phyloP scores from a whole-genome alignment of 1,284 basidiomycete genomes.

The Cutaneotrichosporon mucoides region DNA sequence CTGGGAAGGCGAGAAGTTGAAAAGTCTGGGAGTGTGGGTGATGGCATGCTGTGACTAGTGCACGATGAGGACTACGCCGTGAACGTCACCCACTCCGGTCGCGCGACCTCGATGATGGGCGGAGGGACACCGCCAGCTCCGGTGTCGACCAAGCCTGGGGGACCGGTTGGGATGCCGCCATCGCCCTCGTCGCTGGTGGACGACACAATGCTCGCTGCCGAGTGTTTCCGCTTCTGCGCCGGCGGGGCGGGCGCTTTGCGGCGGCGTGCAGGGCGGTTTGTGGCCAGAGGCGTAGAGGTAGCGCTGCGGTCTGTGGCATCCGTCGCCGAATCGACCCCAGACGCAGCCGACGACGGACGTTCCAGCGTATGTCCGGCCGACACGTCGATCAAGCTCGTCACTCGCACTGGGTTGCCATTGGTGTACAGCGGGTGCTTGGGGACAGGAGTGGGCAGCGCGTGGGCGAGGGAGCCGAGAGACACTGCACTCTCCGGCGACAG shows the following conservation, averaged over 20 bases:
- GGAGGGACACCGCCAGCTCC: constrained; percentile 35
- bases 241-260: constrained; percentile 40
- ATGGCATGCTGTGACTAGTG: too few species aligned
- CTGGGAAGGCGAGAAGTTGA: too few species aligned
- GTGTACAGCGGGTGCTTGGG: constrained; percentile 1
- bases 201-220: constrained; percentile 5
- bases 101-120: constrained; percentile 33
- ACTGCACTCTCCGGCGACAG: constrained; percentile 14
- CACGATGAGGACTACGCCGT: constrained; percentile 8
- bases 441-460: constrained; percentile 4
- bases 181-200: constrained; percentile 11
- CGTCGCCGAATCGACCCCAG: constrained; percentile 9
- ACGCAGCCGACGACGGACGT: background rate
- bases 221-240: constrained; percentile 16
- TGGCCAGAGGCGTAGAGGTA: constrained; percentile 9
- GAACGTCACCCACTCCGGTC: constrained; percentile 38
- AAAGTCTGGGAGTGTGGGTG: too few species aligned
- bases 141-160: constrained; percentile 25
- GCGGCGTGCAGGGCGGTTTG: constrained; percentile 1
- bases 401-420: constrained; percentile 32
- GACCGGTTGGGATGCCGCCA: background rate
- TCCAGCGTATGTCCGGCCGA: constrained; percentile 25
- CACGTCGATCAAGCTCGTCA: constrained; percentile 40
- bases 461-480: constrained; percentile 9
- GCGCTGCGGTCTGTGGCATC: constrained; percentile 12